phyloP scores from a whole-genome alignment of 202 grass and related monocot species.

The Setaria viridis region DNA sequence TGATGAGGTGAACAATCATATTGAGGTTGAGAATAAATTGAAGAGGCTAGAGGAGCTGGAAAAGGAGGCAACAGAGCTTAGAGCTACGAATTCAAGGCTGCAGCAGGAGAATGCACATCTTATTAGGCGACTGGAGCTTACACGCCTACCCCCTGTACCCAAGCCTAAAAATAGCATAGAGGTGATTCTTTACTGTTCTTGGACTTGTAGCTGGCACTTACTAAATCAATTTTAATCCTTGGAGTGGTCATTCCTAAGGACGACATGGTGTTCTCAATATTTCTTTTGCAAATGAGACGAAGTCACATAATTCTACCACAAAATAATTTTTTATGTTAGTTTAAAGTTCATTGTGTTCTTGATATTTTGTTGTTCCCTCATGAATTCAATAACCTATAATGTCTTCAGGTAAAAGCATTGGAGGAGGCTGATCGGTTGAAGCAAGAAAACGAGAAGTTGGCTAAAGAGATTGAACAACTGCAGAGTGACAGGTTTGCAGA shows the following conservation, averaged over 20 bases:
- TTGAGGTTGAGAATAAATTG: conserved; percentile 62
- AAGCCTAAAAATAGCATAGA: conserved; percentile 58
- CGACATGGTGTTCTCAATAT: conserved; percentile 30
- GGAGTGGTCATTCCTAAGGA: conserved; percentile 23
- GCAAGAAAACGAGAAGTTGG: conserved; percentile 75
- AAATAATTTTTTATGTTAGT: conserved; percentile 33
- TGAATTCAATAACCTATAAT: conserved; percentile 46
- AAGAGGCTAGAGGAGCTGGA: conserved; percentile 69
- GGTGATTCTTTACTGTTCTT: conserved; percentile 61
- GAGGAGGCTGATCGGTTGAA: conserved; percentile 66
- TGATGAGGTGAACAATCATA: conserved; percentile 19
- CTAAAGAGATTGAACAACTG: conserved; percentile 77
- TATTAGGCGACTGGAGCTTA: conserved; percentile 57
- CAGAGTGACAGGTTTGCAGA: conserved; percentile 77
- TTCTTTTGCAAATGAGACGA: conserved; percentile 37
- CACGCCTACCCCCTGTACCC: conserved; percentile 53
- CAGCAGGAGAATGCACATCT: conserved; percentile 76
- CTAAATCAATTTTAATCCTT: conserved; percentile 35
- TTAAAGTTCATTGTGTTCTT: conserved; percentile 35
- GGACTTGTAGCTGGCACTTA: conserved; percentile 41
- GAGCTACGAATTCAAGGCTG: conserved; percentile 61
- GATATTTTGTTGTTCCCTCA: conserved; percentile 32
- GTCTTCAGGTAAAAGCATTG: conserved; percentile 69
- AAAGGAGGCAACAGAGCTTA: conserved; percentile 62
- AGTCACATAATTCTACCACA: conserved; percentile 28